Evolutionary conservation across 495 filamentous ascomycete genomes (phyloP).

Genomic region (Aspergillus mulundensis): DNA sequence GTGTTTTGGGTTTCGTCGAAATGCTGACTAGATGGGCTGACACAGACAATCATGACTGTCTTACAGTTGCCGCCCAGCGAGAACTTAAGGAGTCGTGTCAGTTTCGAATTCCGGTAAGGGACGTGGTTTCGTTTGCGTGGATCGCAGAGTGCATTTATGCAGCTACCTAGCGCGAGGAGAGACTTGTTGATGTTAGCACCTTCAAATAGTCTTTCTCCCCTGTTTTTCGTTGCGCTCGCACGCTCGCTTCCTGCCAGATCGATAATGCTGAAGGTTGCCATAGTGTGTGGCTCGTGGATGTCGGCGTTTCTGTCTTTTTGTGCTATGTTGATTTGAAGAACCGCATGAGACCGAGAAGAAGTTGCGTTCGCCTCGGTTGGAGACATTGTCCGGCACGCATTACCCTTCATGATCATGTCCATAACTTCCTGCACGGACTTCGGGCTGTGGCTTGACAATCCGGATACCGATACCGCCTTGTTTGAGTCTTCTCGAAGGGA

Average conservation of each 20-base stretch:
- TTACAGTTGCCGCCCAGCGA: constrained; percentile 96
- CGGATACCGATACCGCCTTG: constrained; percentile 87
- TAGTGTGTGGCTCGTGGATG: constrained; percentile 91
- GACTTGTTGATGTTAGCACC: constrained; percentile 99
- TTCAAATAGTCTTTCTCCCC: constrained; percentile 86
- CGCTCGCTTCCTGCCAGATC: constrained; percentile 95
- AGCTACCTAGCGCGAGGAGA: constrained; percentile 88
- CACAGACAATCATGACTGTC: constrained; percentile 99
- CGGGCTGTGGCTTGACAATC: constrained; percentile 87
- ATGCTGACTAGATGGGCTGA: constrained; percentile 92
- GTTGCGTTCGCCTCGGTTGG: constrained; percentile 97
- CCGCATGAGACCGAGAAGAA: constrained; percentile 96
- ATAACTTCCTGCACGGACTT: constrained; percentile 90
- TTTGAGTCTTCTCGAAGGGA: constrained; percentile 95
- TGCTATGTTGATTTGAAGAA: constrained; percentile 94
- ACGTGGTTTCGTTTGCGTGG: constrained; percentile 89
- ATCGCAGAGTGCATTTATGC: constrained; percentile 98
- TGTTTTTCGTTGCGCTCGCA: constrained; percentile 94
- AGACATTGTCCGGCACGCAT: constrained; percentile 91
- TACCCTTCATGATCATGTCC: constrained; percentile 97
- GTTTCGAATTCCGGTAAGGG: constrained; percentile 95
- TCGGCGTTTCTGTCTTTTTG: constrained; percentile 92
- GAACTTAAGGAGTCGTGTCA: constrained; percentile 95
- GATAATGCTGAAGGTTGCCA: constrained; percentile 97
- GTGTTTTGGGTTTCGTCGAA: constrained; percentile 99